Evolutionary conservation across 352 stramenopile species (phyloP).

Genomic region (Globisporangium mamillatum): DNA sequence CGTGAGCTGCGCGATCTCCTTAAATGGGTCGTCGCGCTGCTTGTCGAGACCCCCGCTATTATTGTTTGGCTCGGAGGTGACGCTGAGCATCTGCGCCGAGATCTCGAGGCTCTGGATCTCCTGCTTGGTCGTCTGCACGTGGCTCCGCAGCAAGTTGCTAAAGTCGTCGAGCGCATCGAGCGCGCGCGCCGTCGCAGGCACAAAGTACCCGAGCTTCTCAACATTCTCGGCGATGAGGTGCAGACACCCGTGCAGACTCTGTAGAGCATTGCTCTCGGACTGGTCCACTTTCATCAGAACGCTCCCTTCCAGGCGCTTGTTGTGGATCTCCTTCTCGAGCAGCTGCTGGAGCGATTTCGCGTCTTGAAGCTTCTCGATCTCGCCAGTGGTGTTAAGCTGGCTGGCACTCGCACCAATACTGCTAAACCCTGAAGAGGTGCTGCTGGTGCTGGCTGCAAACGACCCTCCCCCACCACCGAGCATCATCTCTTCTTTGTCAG

Average conservation of each 20-base stretch:
- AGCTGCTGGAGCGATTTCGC: constrained; percentile 41
- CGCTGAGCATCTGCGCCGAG: constrained; percentile 51
- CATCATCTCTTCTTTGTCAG: constrained; percentile 23
- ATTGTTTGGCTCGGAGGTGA: constrained; percentile 33
- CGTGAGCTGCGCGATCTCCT: constrained; percentile 32
- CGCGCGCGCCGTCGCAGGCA: constrained; percentile 36
- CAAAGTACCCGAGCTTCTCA: constrained; percentile 44
- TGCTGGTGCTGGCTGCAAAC: constrained; percentile 2
- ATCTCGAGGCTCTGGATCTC: constrained; percentile 75
- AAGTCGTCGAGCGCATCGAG: constrained; percentile 61
- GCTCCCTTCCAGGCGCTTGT: constrained; percentile 29
- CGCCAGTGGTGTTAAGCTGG: not conserved
- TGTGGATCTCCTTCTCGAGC: constrained; percentile 34
- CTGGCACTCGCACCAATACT: not conserved
- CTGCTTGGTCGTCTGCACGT: constrained; percentile 49
- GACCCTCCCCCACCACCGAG: not conserved
- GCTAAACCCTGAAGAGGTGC: not conserved
- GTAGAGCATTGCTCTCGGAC: constrained; percentile 30
- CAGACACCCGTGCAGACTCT: constrained; percentile 44
- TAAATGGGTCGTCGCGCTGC: constrained; percentile 26
- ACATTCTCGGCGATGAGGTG: constrained; percentile 40
- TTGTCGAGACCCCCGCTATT: constrained; percentile 3
- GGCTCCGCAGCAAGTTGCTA: constrained; percentile 42
- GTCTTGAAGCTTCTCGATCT: constrained; percentile 32
- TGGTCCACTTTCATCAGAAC: constrained; percentile 32